Evolutionary conservation across 768 basidiomycete genomes (phyloP).

Genomic region (Suillus paluster): DNA sequence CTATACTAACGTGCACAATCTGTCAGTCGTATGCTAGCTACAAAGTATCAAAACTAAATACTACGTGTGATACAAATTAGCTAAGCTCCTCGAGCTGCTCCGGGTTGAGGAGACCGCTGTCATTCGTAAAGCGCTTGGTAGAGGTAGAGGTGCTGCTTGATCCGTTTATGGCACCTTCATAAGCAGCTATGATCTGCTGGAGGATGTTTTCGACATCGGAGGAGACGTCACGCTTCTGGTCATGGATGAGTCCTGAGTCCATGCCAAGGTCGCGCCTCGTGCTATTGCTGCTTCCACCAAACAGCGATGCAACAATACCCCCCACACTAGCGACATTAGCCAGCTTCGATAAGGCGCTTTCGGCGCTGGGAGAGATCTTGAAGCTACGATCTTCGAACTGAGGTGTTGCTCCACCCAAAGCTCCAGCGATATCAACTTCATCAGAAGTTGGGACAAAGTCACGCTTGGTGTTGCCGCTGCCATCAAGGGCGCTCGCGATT

Average conservation of each 20-base stretch:
- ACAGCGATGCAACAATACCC: background rate
- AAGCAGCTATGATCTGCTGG: background rate
- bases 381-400: background rate
- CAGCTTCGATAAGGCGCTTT: background rate
- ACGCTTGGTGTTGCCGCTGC: background rate
- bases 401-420: background rate
- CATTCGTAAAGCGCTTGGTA: background rate
- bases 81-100: background rate
- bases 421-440: background rate
- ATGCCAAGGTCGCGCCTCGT: background rate
- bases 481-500: background rate
- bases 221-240: background rate
- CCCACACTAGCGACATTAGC: background rate
- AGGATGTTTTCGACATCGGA: background rate
- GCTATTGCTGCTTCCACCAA: background rate
- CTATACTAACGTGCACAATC: too few species aligned
- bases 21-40: too few species aligned
- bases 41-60: background rate
- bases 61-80: background rate
- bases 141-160: background rate
- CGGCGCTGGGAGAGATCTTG: background rate
- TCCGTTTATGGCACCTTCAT: background rate
- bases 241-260: background rate
- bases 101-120: background rate
- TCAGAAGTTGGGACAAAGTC: background rate